Base-by-base conservation (phyloP, 2,329 filamentous ascomycete genomes). In the Fusarium nanum region DNA sequence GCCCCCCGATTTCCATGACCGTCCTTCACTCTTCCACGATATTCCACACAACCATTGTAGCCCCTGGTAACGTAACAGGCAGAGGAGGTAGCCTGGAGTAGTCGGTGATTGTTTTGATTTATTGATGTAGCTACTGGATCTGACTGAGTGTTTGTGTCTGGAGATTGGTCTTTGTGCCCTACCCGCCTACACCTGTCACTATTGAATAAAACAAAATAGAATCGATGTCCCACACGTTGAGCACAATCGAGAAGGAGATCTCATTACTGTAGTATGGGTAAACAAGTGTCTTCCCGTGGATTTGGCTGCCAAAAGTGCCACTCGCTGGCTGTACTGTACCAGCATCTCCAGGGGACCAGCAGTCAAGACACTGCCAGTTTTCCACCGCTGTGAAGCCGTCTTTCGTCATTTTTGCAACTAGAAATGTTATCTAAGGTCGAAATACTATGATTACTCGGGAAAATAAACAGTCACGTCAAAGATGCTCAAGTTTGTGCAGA, bases 21-120 rank as follows among this genome's bases (percentile, higher is more conserved):
- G 34, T 16, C 14, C 30, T 16, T 28, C 55, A 66, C 61, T 55
- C 48, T 54, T 66, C 55, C n/a, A 55, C 30, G 10, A 66, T 4
- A 44, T 50, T 66, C 54, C 49, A 25, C 16, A 13, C 4, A 48
- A 41, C 11, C 5, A 16, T 20, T 10, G 30, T 60, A 55, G 7
- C 25, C 20, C 20, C 9, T 9, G 40, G 25, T 30, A 23, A 55
- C 20, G 32, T 3, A 4, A 0, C 13, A 9, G 25, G 14, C 16
- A 42, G 7, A 45, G 11, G 8, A 7, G 23, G 14, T 2, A 4
- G 23, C 0, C 5, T 2, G 6, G 5, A 20, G 4, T 45, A 34
- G 0, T 1, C 2, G 2, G 1, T 4, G 11, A 9, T 20, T 13
- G 30, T 18, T 22, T n/a, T 10, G 3, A 5, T 66, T 42, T 25